Evolutionary conservation across 148 eudicot species (phyloP).

Genomic region (Arbutus unedo): DNA sequence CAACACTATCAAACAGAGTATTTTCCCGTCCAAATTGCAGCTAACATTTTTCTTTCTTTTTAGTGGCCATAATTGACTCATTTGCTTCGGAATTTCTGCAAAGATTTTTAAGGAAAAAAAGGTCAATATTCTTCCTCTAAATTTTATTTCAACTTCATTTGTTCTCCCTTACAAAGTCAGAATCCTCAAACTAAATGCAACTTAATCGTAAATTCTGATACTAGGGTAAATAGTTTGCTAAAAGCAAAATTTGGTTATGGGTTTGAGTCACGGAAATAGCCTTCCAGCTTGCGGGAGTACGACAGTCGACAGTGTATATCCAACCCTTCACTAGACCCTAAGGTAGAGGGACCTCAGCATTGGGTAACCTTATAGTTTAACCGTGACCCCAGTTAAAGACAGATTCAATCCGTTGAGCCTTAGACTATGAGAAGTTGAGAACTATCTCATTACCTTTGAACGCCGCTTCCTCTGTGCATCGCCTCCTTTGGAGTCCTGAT

Average conservation of each 20-base stretch:
- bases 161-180: background rate
- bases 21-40: background rate
- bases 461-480: slow-evolving; percentile 82
- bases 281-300: too few relatives aligned
- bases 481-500: slow-evolving; percentile 69
- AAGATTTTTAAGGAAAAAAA: background rate
- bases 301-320: too few relatives aligned
- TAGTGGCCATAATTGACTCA: background rate
- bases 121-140: background rate
- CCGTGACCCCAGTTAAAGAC: background rate
- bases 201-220: background rate
- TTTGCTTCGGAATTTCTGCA: background rate
- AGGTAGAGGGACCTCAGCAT: background rate
- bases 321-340: too few relatives aligned
- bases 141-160: background rate
- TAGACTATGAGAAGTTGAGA: background rate
- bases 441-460: slow-evolving; percentile 62
- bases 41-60: background rate
- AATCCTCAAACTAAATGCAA: too few relatives aligned
- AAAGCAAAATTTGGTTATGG: background rate
- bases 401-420: background rate
- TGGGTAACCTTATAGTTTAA: background rate
- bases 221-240: background rate
- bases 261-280: too few relatives aligned
- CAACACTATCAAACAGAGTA: background rate